Conservation (phyloP, 176 grass and related monocot genomes). For the Oryza nivara region DNA sequence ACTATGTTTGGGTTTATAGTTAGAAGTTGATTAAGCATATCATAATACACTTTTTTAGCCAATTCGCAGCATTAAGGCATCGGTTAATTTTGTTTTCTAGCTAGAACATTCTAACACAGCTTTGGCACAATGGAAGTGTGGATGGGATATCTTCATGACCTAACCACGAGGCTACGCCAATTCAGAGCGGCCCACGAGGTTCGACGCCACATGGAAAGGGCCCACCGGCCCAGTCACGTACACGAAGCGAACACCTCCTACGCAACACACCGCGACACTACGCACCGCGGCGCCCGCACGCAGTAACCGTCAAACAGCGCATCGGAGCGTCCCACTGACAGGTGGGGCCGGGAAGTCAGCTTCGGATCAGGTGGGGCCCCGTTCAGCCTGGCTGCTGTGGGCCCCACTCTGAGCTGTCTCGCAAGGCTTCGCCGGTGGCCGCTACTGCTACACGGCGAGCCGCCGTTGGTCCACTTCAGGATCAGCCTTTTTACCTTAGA, state of each 20-base stretch:
- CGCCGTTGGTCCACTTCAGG: neutral
- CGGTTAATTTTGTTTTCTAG: too few relatives aligned
- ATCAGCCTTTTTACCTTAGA: neutral
- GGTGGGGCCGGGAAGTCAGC: neutral
- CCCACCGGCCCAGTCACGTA: neutral
- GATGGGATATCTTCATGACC: neutral
- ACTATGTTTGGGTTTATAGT: too few relatives aligned
- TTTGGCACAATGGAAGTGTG: too few relatives aligned
- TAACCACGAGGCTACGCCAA: too few relatives aligned
- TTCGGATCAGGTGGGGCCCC: neutral
- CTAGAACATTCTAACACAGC: too few relatives aligned
- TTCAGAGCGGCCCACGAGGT: too few relatives aligned
- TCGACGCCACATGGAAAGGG: neutral
- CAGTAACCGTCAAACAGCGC: neutral
- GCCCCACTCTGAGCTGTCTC: slow-evolving; percentile 50
- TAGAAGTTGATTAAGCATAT: too few relatives aligned
- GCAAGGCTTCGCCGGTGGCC: neutral
- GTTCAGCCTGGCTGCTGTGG: slow-evolving; percentile 28
- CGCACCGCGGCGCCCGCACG: too few relatives aligned
- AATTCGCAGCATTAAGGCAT: too few relatives aligned
- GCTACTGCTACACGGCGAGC: slow-evolving; percentile 14
- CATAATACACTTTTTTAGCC: too few relatives aligned
- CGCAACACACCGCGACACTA: too few relatives aligned
- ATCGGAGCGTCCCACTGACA: neutral
- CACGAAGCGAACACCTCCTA: neutral